Conservation (phyloP, 192 early-diverging fungal species). For the Coemansia sp. region DNA sequence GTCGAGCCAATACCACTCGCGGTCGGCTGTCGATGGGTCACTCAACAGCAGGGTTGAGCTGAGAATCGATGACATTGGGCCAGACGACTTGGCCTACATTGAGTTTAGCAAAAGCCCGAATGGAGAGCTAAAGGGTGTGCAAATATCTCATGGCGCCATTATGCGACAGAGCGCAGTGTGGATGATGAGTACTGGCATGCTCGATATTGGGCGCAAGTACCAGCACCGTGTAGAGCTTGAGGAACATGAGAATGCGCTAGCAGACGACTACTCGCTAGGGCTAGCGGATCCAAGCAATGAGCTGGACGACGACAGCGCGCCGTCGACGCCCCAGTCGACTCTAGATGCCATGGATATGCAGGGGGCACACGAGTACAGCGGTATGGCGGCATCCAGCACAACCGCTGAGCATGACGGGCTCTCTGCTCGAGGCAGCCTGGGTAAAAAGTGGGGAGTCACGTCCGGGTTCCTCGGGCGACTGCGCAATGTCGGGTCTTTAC, state of each 20-base stretch:
- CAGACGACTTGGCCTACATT: constrained; percentile 71
- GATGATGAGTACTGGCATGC: constrained; percentile 46
- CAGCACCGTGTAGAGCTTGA: constrained; percentile 44
- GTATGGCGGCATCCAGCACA: background rate
- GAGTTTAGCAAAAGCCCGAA: constrained; percentile 80
- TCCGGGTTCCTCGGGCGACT: constrained; percentile 36
- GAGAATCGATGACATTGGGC: constrained; percentile 13
- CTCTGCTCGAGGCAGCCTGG: constrained; percentile 11
- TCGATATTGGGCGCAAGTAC: constrained; percentile 43
- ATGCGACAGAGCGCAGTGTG: constrained; percentile 61
- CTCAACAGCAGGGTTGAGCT: constrained; percentile 13
- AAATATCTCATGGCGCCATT: constrained; percentile 69
- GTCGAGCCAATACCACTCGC: constrained; percentile 21
- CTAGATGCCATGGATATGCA: constrained; percentile 1
- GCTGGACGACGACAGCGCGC: constrained; percentile 10
- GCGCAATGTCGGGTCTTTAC: constrained; percentile 40
- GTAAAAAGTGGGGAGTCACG: constrained; percentile 18
- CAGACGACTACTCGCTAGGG: constrained; percentile 22
- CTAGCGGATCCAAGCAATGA: constrained; percentile 11
- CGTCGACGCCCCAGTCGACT: constrained; percentile 10
- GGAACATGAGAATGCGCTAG: constrained; percentile 6
- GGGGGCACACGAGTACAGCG: background rate
- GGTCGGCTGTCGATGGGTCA: constrained; percentile 6
- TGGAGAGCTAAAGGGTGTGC: constrained; percentile 80
- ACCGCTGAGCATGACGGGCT: constrained; percentile 1